Percentiles rank a stretch among this genome's conserved stretches.
These are phyloP conservation scores for Brachypodium distachyon DNA, from an alignment of 202 grass and related monocot genomes.

Conservation along the genomic window DNA sequence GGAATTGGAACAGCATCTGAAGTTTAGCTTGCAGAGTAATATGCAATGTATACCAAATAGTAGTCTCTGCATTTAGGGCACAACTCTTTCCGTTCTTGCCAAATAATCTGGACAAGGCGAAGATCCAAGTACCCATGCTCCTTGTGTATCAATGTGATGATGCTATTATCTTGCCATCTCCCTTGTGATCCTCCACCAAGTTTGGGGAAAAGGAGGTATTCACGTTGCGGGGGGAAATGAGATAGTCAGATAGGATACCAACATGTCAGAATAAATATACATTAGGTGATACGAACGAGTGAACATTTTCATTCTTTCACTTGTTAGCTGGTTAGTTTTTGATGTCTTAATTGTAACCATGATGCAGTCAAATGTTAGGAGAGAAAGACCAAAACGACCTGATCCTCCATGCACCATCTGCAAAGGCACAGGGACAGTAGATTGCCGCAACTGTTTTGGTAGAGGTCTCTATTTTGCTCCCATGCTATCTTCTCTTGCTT, in stretches of 20 bases:
- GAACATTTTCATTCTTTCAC: neutral
- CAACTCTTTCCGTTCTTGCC: neutral
- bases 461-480: conserved; percentile 31
- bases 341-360: conserved; percentile 11
- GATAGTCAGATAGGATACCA: neutral
- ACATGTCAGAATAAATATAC: neutral
- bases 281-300: neutral
- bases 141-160: neutral
- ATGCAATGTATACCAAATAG: neutral
- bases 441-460: conserved; percentile 53
- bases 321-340: neutral
- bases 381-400: conserved; percentile 45
- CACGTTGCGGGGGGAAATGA: neutral
- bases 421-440: conserved; percentile 47
- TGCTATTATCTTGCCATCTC: neutral
- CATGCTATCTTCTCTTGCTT: neutral
- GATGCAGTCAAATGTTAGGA: conserved; percentile 62
- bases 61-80: neutral
- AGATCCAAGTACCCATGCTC: neutral
- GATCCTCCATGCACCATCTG: conserved; percentile 55
- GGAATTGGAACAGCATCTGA: neutral
- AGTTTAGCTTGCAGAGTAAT: neutral
- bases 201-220: neutral
- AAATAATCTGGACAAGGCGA: neutral
- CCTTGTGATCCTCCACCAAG: neutral